A percentile compares a stretch with the other conserved stretches of the same genome.
These are phyloP conservation scores for Quercus lobata DNA, from an alignment of 331 rosid species.

Conservation along the genomic window DNA sequence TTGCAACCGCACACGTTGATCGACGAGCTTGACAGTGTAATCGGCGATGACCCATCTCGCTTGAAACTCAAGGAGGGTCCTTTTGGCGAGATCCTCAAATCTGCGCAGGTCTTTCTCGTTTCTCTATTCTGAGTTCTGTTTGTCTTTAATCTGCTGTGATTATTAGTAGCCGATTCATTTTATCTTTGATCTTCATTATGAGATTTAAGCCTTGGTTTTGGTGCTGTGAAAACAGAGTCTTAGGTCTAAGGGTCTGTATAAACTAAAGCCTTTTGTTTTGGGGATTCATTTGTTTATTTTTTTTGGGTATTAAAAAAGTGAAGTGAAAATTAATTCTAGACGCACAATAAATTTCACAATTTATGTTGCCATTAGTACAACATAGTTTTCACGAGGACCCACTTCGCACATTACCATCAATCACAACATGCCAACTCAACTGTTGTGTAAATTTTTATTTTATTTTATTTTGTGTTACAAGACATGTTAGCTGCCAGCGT, in stretches of 20 bases:
- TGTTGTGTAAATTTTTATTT: too few species aligned
- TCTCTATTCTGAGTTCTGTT: background rate
- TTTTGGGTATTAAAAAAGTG: background rate
- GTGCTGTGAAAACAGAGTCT: background rate
- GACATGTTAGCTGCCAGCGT: too few species aligned
- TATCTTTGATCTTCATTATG: background rate
- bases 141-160: background rate
- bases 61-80: constrained; percentile 47
- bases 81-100: constrained; percentile 62
- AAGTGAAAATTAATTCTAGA: background rate
- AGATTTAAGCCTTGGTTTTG: too few species aligned
- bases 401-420: too few species aligned
- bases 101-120: constrained; percentile 60
- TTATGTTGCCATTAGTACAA: too few species aligned
- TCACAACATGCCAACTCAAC: too few species aligned
- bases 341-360: too few species aligned
- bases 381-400: too few species aligned
- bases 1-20: constrained; percentile 84
- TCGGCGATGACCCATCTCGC: constrained; percentile 37
- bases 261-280: too few species aligned
- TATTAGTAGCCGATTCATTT: background rate
- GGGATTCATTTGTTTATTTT: background rate
- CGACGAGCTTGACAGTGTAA: constrained; percentile 62
- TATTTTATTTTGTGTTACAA: too few species aligned
- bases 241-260: background rate